Evolutionary conservation across 2,329 filamentous ascomycete genomes (phyloP), one percentile per base, ranked within the genome.

Genomic region (Bisporella sp.): DNA sequence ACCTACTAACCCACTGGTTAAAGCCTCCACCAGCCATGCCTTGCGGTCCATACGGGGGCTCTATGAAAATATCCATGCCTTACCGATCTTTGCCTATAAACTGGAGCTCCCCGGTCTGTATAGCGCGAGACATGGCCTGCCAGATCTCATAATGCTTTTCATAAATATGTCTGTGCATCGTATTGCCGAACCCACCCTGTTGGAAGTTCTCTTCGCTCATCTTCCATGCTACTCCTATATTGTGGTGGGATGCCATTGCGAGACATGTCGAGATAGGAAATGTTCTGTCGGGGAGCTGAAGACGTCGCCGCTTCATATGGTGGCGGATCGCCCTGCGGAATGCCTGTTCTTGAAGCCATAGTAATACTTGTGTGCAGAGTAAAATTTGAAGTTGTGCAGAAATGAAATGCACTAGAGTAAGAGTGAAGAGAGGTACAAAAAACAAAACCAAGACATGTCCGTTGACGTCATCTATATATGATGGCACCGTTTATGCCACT

Each of bases 141-240:
- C 79, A 70, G 31, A 78, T 67, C 5, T 68, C 64, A 49, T 74
- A 60, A 57, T 83, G 78, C 40, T 72, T 70, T 35, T 73, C 64
- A 59, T 82, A 81, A n/a, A 13, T 73, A 62, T 9, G 69, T 70
- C 47, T 74, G 59, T 1, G 71, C 61, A 59, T 84, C 79, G 62
- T 74, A 82, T 52, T 73, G 71, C 3, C 80, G 69, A 1, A 81
- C 66, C 79, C 79, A 83, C 41, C 78, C 78, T 11, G 64, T 51
- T 0, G 80, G 79, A 0, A 82, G 68, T 1, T 73, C 68, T 4
- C 80, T 71, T 6, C 69, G 64, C 58, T 81, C 77, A 57, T 83
- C 80, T 68, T 83, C 79, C 78, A 83, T 83, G 29, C 71, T 75
- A n/a, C 78, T 72, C 9, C 79, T 72, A 9, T 37, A 2, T 37